phyloP scores from a whole-genome alignment of 73 alveolate genomes.

The Uronychia binucleata region DNA sequence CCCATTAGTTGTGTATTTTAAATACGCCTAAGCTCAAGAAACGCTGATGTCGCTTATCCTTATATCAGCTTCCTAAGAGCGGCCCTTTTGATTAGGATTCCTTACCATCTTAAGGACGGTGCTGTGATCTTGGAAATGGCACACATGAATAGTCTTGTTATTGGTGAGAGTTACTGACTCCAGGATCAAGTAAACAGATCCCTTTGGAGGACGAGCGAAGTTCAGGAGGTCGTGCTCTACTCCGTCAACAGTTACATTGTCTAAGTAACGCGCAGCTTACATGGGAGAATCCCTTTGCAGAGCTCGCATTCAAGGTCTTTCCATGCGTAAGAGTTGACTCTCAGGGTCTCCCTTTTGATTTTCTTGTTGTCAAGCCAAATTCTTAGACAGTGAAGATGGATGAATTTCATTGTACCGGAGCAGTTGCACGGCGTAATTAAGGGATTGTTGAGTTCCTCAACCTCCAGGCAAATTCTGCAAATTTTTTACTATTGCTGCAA shows the following conservation, averaged over 20 bases:
- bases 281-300: slow-evolving; percentile 72
- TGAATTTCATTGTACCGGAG: slow-evolving; percentile 60
- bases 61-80: slow-evolving; percentile 85
- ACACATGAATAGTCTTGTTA: slow-evolving; percentile 33
- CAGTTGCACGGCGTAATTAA: slow-evolving; percentile 65
- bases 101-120: not conserved
- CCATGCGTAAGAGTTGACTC: slow-evolving; percentile 60
- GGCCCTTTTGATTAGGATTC: slow-evolving; percentile 56
- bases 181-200: slow-evolving; percentile 6
- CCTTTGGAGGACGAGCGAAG: slow-evolving; percentile 16
- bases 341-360: slow-evolving; percentile 22
- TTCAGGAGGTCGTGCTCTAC: slow-evolving; percentile 16
- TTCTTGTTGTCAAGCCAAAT: slow-evolving; percentile 56
- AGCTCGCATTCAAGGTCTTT: slow-evolving; percentile 81
- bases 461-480: slow-evolving; percentile 65
- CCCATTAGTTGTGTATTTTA: slow-evolving; percentile 30
- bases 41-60: slow-evolving; percentile 85
- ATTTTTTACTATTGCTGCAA: slow-evolving; percentile 11
- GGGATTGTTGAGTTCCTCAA: slow-evolving; percentile 51
- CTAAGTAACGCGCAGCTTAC: slow-evolving; percentile 15
- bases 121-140: not conserved
- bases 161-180: slow-evolving; percentile 29
- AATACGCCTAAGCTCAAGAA: slow-evolving; percentile 71
- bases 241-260: slow-evolving; percentile 9
- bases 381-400: slow-evolving; percentile 58